Percentiles rank a stretch among this genome's conserved stretches.
These are phyloP conservation scores for Clarireedia homoeocarpa DNA, from an alignment of 2,329 filamentous ascomycete species.

Conservation along the genomic window DNA sequence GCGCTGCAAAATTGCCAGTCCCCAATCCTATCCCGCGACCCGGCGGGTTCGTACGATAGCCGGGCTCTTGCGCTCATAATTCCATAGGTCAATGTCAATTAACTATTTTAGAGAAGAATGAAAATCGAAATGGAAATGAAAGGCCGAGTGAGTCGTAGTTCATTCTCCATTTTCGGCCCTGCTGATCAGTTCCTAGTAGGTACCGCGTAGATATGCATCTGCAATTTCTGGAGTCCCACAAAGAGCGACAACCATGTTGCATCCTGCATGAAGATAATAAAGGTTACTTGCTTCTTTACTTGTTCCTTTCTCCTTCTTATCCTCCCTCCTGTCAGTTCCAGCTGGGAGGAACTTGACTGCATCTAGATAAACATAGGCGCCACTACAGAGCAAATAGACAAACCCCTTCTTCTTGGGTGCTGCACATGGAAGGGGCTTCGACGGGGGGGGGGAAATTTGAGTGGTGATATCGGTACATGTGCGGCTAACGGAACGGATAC, in stretches of 20 bases:
- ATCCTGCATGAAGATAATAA: background rate
- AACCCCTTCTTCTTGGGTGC: too few relatives aligned
- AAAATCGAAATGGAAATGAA: background rate
- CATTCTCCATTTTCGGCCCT: background rate
- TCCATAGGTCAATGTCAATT: background rate
- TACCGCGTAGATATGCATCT: background rate
- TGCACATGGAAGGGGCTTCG: too few relatives aligned
- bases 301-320: background rate
- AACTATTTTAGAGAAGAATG: too few relatives aligned
- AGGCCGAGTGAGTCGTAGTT: background rate
- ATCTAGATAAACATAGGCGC: too few relatives aligned
- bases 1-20: background rate
- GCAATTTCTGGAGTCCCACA: conserved; percentile 1
- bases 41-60: too few relatives aligned
- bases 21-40: too few relatives aligned
- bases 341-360: too few relatives aligned
- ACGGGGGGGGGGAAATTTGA: too few relatives aligned
- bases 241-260: background rate
- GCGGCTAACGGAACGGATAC: too few relatives aligned
- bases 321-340: background rate
- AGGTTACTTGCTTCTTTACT: background rate
- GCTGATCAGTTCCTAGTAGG: background rate
- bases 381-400: too few relatives aligned
- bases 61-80: background rate
- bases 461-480: too few relatives aligned